Evolutionary conservation across 192 early-diverging fungal genomes (phyloP).

Genomic region (Thoreauomyces humboldtii): DNA sequence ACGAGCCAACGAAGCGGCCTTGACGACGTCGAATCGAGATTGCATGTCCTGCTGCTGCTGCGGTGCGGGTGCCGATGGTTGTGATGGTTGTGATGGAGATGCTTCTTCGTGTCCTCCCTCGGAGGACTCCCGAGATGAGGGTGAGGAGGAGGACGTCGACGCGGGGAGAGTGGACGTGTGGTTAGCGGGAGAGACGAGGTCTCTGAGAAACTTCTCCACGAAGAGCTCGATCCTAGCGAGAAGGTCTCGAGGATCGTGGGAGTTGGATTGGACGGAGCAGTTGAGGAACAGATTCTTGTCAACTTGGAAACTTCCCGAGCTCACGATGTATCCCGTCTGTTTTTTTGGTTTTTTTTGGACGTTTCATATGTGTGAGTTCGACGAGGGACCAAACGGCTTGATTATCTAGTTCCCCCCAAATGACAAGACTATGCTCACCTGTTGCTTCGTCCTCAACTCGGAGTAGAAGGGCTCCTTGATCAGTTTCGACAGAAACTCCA

Average conservation of each 20-base stretch:
- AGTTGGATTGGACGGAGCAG: constrained; percentile 32
- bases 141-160: background rate
- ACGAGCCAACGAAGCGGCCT: constrained; percentile 23
- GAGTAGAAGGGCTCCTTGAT: constrained; percentile 46
- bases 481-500: constrained; percentile 36
- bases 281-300: constrained; percentile 33
- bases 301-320: constrained; percentile 11
- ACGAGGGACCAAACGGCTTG: too few species aligned
- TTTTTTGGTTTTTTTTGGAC: background rate
- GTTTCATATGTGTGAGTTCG: background rate
- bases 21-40: constrained; percentile 14
- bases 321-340: constrained; percentile 44
- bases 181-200: background rate
- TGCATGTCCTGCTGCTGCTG: too few species aligned
- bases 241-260: constrained; percentile 37
- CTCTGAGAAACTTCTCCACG: constrained; percentile 29
- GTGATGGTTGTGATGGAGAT: too few species aligned
- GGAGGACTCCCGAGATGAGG: background rate
- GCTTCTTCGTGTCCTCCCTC: too few species aligned
- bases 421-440: too few species aligned
- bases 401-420: too few species aligned
- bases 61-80: too few species aligned
- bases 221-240: constrained; percentile 36
- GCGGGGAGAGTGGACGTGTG: background rate
- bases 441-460: constrained; percentile 37